Base-by-base conservation (phyloP, 345 rosid genomes). In the Raphanus raphanistrum region DNA sequence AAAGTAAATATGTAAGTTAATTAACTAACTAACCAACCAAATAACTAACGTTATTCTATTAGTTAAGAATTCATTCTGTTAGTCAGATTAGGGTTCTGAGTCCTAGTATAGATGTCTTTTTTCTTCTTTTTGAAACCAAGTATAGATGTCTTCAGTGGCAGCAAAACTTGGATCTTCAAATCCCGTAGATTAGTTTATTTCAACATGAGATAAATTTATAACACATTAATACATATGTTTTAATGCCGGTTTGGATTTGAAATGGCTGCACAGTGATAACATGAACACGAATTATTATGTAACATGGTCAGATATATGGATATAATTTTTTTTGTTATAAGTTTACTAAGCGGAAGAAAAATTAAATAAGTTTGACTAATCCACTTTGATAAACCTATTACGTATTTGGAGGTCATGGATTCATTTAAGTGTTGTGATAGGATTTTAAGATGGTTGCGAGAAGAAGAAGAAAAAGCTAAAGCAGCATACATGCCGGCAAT, bases 391-490 rank as follows among this genome's bases (percentile, higher is more conserved):
- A 29, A 26, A 45, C 33, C 2, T 29, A 28, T 48, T 36, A 55
- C 29, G 9, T 65, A 27, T 27, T n/a, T 35, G 36, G 36, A 66
- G 21, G 3, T 68, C 2, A 43, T 43, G 36, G 26, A 65, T 28
- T 66, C 3, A 28, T 38, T 71, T 4, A 12, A 36, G 3, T 57
- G 43, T 63, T 9, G 29, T 75, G 72, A 78, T 84, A 92, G 97
- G 87, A 62, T 86, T 36, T 45, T 88, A 83, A 87, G 98, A 84
- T 93, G 98, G 97, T 73, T 88, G 58, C 48, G 64, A 21, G 97
- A 88, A 48, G 95, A 91, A 76, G 89, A 88, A 43, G 95, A 85
- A 74, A 10, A 68, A 4, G 63, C 74, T 64, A 82, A 83, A 76
- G 81, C 38, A 71, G 74, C 73, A 1, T 36, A 57, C 66, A 80